Evolutionary conservation across 345 rosid species (phyloP).

Genomic region (Hibiscus syriacus): DNA sequence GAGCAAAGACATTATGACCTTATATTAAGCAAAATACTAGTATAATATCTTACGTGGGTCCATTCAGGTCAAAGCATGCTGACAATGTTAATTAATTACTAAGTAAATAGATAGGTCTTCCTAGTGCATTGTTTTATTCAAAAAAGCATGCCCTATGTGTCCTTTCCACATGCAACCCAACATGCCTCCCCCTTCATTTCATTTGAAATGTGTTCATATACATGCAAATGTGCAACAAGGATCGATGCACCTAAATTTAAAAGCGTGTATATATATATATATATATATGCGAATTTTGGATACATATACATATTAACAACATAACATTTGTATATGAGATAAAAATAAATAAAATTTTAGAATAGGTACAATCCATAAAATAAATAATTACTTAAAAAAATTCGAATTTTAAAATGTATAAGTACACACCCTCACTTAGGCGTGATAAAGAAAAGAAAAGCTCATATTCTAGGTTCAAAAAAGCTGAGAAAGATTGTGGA

Average conservation of each 20-base stretch:
- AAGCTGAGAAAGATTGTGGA: slow-evolving; percentile 29
- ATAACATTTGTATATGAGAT: too few species aligned
- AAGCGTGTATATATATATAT: too few species aligned
- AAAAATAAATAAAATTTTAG: too few species aligned
- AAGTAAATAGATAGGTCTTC: slow-evolving; percentile 27
- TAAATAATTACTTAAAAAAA: too few species aligned
- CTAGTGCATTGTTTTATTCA: slow-evolving; percentile 27
- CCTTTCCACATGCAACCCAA: too few species aligned
- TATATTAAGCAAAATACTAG: not conserved
- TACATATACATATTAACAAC: too few species aligned
- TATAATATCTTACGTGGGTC: slow-evolving; percentile 2
- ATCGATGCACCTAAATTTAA: slow-evolving; percentile 1
- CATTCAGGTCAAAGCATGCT: slow-evolving; percentile 16
- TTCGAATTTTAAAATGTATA: too few species aligned
- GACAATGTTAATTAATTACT: not conserved
- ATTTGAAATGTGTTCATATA: slow-evolving; percentile 12
- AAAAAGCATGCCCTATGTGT: slow-evolving; percentile 31
- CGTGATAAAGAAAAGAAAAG: too few species aligned
- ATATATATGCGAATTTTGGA: too few species aligned
- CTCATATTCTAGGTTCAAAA: slow-evolving; percentile 15
- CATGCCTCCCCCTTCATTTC: slow-evolving; percentile 5
- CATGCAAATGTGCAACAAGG: slow-evolving; percentile 9
- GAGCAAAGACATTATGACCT: not conserved
- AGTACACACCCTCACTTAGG: too few species aligned
- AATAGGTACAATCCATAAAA: too few species aligned